These are phyloP conservation scores for Alternaria rosae DNA, from an alignment of 2,329 filamentous ascomycete species.

Conservation along the genomic window DNA sequence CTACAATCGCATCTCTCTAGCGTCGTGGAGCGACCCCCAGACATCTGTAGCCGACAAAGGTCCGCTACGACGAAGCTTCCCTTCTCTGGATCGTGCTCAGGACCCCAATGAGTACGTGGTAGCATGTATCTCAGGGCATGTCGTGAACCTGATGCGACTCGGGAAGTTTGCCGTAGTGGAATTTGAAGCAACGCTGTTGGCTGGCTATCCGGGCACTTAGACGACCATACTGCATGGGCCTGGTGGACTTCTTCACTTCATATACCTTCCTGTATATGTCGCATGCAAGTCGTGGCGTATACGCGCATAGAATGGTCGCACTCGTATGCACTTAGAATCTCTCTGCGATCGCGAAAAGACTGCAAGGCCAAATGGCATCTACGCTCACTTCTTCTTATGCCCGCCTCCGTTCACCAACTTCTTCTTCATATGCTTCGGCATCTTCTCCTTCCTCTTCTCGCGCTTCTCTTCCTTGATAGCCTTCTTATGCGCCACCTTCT, in stretches of 20 bases:
- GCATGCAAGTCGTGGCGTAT: background rate
- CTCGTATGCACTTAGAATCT: background rate
- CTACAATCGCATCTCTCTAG: background rate
- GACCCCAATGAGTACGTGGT: background rate
- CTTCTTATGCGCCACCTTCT: conserved; percentile 86
- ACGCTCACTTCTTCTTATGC: conserved; percentile 63
- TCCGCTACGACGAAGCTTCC: background rate
- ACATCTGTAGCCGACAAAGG: background rate
- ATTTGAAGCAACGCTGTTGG: background rate
- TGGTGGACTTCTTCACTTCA: background rate
- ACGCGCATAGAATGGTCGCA: too few species aligned
- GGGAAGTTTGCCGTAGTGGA: background rate
- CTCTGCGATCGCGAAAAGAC: background rate
- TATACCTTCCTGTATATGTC: background rate
- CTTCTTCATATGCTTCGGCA: conserved; percentile 96
- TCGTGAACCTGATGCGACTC: background rate
- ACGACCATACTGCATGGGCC: background rate
- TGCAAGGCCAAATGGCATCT: background rate
- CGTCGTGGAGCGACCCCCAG: background rate
- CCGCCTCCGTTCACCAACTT: conserved; percentile 72
- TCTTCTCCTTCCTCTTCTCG: conserved; percentile 92
- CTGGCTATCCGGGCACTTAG: background rate
- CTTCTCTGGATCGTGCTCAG: background rate
- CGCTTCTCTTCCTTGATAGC: conserved; percentile 95
- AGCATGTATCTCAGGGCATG: background rate